These are phyloP conservation scores for Entomortierella chlamydospora DNA, from an alignment of 192 early-diverging fungal genomes.

Conservation along the genomic window DNA sequence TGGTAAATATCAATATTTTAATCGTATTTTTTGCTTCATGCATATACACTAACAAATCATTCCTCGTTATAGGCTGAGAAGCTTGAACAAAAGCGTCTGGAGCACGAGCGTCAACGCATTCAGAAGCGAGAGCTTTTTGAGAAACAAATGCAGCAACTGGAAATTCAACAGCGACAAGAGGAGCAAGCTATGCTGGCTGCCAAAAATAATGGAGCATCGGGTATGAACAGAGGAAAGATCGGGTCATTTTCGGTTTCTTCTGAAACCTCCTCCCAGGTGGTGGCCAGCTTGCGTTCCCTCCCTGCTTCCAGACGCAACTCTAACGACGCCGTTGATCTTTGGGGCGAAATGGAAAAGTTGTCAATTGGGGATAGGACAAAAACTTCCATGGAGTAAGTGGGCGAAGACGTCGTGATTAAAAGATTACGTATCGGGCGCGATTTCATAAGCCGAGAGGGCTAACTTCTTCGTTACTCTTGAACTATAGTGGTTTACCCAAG, in stretches of 20 bases:
- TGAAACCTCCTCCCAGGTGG: slow-evolving; percentile 5
- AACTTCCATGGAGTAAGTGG: slow-evolving; percentile 40
- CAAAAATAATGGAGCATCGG: slow-evolving; percentile 46
- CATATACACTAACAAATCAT: too few species aligned
- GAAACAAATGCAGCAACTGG: slow-evolving; percentile 60
- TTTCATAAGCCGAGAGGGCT: too few species aligned
- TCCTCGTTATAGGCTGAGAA: slow-evolving; percentile 35
- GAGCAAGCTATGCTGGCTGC: slow-evolving; percentile 56
- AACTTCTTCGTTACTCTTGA: background rate
- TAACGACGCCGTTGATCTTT: slow-evolving; percentile 61
- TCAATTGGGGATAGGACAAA: slow-evolving; percentile 54
- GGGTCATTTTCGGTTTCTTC: slow-evolving; percentile 32
- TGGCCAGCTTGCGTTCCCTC: slow-evolving; percentile 63
- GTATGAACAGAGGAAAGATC: slow-evolving; percentile 32
- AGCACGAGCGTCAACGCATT: slow-evolving; percentile 58
- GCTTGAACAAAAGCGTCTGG: slow-evolving; percentile 59
- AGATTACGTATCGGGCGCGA: too few species aligned
- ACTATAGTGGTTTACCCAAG: slow-evolving; percentile 38
- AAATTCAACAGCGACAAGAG: slow-evolving; percentile 59
- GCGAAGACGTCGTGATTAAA: too few species aligned
- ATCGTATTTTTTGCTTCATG: background rate
- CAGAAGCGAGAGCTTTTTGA: slow-evolving; percentile 59
- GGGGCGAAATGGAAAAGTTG: slow-evolving; percentile 55
- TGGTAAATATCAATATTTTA: slow-evolving; percentile 15
- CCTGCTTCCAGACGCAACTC: slow-evolving; percentile 81